Conservation (phyloP, 192 early-diverging fungal species). For the Paraglomus occultum region DNA sequence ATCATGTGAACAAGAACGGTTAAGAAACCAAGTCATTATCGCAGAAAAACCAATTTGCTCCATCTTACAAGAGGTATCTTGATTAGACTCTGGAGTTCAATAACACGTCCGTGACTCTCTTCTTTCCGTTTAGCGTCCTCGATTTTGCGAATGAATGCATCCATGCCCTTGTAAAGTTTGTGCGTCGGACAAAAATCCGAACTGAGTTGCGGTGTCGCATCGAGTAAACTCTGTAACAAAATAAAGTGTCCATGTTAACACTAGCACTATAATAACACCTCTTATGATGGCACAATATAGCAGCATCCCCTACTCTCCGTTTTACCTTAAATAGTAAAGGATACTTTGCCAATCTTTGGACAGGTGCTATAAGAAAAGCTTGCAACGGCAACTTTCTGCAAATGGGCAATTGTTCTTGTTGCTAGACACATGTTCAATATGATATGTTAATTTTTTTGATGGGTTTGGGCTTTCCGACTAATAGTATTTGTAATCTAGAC, state of each 20-base stretch:
- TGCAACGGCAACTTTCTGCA: conserved; percentile 2
- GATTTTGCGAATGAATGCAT: not conserved
- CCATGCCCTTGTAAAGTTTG: conserved; percentile 1
- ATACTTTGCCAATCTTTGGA: conserved; percentile 4
- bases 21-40: too few species aligned
- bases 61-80: not conserved
- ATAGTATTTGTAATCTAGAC: too few species aligned
- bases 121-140: not conserved
- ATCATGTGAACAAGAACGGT: too few species aligned
- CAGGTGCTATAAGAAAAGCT: conserved; percentile 7
- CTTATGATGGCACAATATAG: too few species aligned
- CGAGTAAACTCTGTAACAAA: not conserved
- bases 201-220: not conserved
- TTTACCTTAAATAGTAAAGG: conserved; percentile 19
- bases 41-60: not conserved
- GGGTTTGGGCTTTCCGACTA: too few species aligned
- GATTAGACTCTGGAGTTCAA: too few species aligned
- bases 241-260: too few species aligned
- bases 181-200: not conserved
- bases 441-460: too few species aligned
- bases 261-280: too few species aligned
- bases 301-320: too few species aligned
- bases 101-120: not conserved
- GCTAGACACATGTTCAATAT: not conserved
- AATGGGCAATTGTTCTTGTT: not conserved